Percentiles rank a stretch among this genome's conserved stretches.
phyloP scores from a whole-genome alignment of 1,139 yeast species.

The Ogataea hybrid region DNA sequence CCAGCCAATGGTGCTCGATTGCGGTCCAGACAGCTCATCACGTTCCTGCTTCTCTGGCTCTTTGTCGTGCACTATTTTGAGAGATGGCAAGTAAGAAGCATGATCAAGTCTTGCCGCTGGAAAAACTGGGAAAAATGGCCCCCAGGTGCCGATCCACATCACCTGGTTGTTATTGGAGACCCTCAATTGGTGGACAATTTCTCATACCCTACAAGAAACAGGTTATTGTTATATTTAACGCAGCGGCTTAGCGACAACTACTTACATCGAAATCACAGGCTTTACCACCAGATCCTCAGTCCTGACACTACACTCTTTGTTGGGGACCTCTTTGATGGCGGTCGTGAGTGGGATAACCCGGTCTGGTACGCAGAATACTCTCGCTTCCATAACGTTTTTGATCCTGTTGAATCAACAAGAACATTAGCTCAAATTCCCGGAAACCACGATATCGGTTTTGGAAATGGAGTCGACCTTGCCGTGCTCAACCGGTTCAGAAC shows the following conservation, averaged over 20 bases:
- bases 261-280: slow-evolving; percentile 71
- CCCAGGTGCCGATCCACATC: slow-evolving; percentile 42
- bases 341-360: slow-evolving; percentile 76
- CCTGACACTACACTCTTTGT: slow-evolving; percentile 79
- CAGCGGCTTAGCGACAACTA: slow-evolving; percentile 65
- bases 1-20: background rate
- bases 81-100: slow-evolving; percentile 48
- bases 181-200: slow-evolving; percentile 59
- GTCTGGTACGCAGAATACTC: slow-evolving; percentile 72
- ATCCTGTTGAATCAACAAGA: slow-evolving; percentile 42
- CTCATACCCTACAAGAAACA: slow-evolving; percentile 61
- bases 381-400: slow-evolving; percentile 67
- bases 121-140: slow-evolving; percentile 58
- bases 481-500: slow-evolving; percentile 63
- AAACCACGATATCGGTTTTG: slow-evolving; percentile 95
- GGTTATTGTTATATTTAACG: slow-evolving; percentile 44
- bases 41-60: slow-evolving; percentile 45
- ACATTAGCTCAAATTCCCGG: slow-evolving; percentile 68
- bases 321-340: slow-evolving; percentile 95
- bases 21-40: background rate
- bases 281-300: slow-evolving; percentile 54
- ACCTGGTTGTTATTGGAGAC: slow-evolving; percentile 68
- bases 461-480: slow-evolving; percentile 54
- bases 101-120: slow-evolving; percentile 61
- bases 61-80: slow-evolving; percentile 58